Evolutionary conservation across 2,329 filamentous ascomycete genomes (phyloP).

Genomic region (Chrysoporthe austroafricana): DNA sequence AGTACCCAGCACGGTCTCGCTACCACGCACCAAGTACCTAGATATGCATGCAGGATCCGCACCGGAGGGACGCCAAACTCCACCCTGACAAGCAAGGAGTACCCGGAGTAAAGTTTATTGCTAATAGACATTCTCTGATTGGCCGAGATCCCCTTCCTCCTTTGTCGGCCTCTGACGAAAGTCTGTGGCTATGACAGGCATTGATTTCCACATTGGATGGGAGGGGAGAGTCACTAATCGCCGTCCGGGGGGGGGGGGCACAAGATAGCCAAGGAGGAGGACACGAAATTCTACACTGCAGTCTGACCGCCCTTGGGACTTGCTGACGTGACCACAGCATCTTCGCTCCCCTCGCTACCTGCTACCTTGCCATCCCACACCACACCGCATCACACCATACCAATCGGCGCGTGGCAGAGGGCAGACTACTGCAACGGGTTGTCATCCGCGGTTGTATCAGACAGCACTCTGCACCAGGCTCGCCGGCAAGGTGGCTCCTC

Average conservation of each 20-base stretch:
- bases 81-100: constrained; percentile 6
- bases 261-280: neutral
- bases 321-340: constrained; percentile 10
- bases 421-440: constrained; percentile 26
- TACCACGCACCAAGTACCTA: neutral
- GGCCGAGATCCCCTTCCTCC: neutral
- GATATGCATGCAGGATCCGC: constrained; percentile 1
- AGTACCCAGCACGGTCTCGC: neutral
- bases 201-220: neutral
- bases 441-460: constrained; percentile 15
- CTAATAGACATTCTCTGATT: neutral
- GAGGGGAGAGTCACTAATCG: neutral
- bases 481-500: constrained; percentile 17
- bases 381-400: neutral
- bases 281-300: neutral
- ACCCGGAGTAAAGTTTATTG: neutral
- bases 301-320: neutral
- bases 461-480: constrained; percentile 15
- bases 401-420: constrained; percentile 5
- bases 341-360: neutral
- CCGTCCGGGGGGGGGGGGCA: neutral
- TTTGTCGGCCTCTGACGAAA: constrained; percentile 1
- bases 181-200: neutral
- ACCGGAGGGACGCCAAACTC: neutral
- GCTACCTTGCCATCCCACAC: neutral